phyloP scores from a whole-genome alignment of 2,329 filamentous ascomycete genomes.

The Dactylellina drechsleri region DNA sequence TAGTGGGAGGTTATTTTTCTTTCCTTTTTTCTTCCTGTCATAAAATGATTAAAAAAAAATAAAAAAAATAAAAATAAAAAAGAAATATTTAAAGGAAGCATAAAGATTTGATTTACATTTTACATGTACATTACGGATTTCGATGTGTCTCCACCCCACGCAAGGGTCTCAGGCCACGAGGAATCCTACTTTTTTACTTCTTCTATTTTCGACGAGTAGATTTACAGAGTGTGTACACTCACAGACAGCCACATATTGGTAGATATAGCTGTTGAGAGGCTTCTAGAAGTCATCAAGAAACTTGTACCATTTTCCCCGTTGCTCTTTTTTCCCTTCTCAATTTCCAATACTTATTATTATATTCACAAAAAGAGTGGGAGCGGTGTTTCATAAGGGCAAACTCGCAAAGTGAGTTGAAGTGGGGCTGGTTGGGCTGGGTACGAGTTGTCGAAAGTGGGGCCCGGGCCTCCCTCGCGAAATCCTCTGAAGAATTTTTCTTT shows the following conservation, averaged over 20 bases:
- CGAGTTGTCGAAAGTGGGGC: conserved; percentile 26
- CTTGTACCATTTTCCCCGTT: conserved; percentile 2
- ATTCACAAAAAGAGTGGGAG: conserved; percentile 41
- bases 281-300: conserved; percentile 29
- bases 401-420: conserved; percentile 34
- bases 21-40: no score
- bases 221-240: neutral
- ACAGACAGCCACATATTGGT: no score
- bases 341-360: conserved; percentile 48
- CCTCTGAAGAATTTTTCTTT: no score
- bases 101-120: conserved; percentile 6
- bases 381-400: conserved; percentile 54
- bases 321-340: conserved; percentile 31
- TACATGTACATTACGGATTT: conserved; percentile 11
- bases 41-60: no score
- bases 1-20: conserved; percentile 6
- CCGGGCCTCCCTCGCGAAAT: neutral
- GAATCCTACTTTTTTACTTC: conserved; percentile 2
- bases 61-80: conserved; percentile 4
- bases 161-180: neutral
- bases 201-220: neutral
- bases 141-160: conserved; percentile 11
- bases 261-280: neutral
- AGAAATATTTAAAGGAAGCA: neutral
- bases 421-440: conserved; percentile 33